Evolutionary conservation across 129 eudicot species (phyloP), one percentile per base, ranked within the genome.

Genomic region (Flaveria ramosissima): DNA sequence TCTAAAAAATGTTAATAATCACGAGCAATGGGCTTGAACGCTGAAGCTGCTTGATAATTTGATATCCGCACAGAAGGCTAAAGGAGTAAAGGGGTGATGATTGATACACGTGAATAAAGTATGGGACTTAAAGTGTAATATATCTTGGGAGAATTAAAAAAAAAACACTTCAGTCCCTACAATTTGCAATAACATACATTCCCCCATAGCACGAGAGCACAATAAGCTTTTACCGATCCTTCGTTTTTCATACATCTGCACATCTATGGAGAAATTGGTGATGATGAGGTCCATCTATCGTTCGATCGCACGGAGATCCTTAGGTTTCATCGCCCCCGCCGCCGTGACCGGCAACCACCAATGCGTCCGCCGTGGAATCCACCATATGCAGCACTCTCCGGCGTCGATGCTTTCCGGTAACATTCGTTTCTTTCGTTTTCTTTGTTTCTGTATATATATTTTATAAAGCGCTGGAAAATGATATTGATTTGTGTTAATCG

Each of bases 251-350:
- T 45, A 46, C 47, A 77, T 50, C 46, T 2, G 10, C 12, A 30
- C 69, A 74, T 64, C 50, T 52, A 82, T 89, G 89, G 84, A 70
- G 83, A 91, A 85, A 82, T 32, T 85, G 79, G 43, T 73, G 87
- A 70, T 83, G 85, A 82, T 90, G 85, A 86, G 98, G 78, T 90
- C 92, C 32, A 50, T 92, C 73, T 81, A 83, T 72, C 96, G 96
- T 7, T 81, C 90, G 68, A 76, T 90, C 76, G 67, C 74, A 50
- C 87, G 85, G 56, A 79, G 92, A 86, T 88, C 92, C 77, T 61
- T 75, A 57, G 47, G 55, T 47, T 74, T 74, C 26, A 50, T 86
- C 46, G 24, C 86, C 68, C 75, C 81, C 68, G 82, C 86, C 78
- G 71, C 75, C 64, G 75, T 74, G 21, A 68, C 78, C 84, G 65